Conservation (phyloP, 768 basidiomycete genomes). For the Rhizopogon vesiculosus region DNA sequence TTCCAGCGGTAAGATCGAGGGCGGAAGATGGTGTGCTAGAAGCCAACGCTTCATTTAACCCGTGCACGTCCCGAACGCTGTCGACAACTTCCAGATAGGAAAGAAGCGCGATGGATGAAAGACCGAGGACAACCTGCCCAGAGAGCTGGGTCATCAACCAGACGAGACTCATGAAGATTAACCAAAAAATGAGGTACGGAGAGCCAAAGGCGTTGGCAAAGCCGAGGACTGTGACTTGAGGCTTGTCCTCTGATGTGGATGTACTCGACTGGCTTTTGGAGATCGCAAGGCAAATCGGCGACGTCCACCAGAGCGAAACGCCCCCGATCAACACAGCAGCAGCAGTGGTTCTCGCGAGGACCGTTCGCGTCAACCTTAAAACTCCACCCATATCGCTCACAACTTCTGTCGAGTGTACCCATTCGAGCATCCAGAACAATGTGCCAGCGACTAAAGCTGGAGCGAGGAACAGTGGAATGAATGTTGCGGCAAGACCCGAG, state of each 20-base stretch:
- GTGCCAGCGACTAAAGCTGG: slow-evolving; percentile 56
- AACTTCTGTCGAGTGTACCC: slow-evolving; percentile 54
- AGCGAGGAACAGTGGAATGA: slow-evolving; percentile 56
- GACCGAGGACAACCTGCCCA: slow-evolving; percentile 72
- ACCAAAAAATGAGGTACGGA: slow-evolving; percentile 81
- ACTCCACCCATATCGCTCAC: slow-evolving; percentile 36
- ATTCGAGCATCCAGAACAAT: slow-evolving; percentile 79
- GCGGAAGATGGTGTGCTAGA: slow-evolving; percentile 43
- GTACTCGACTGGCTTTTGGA: slow-evolving; percentile 24
- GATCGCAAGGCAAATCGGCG: slow-evolving; percentile 74
- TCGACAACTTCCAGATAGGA: slow-evolving; percentile 79
- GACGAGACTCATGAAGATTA: slow-evolving; percentile 54
- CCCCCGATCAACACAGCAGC: slow-evolving; percentile 49
- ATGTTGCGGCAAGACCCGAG: slow-evolving; percentile 61
- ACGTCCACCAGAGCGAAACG: slow-evolving; percentile 60
- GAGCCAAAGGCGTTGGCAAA: slow-evolving; percentile 90
- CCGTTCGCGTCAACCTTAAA: slow-evolving; percentile 53
- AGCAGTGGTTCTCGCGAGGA: slow-evolving; percentile 55
- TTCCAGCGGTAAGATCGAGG: slow-evolving; percentile 23
- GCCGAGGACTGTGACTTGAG: slow-evolving; percentile 63
- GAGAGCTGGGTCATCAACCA: slow-evolving; percentile 63
- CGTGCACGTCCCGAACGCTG: slow-evolving; percentile 67
- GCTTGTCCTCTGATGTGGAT: slow-evolving; percentile 24
- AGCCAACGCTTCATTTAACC: slow-evolving; percentile 47
- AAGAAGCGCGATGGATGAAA: slow-evolving; percentile 63